These are phyloP conservation scores for Benincasa hispida DNA, from an alignment of 306 rosid genomes.

Conservation along the genomic window DNA sequence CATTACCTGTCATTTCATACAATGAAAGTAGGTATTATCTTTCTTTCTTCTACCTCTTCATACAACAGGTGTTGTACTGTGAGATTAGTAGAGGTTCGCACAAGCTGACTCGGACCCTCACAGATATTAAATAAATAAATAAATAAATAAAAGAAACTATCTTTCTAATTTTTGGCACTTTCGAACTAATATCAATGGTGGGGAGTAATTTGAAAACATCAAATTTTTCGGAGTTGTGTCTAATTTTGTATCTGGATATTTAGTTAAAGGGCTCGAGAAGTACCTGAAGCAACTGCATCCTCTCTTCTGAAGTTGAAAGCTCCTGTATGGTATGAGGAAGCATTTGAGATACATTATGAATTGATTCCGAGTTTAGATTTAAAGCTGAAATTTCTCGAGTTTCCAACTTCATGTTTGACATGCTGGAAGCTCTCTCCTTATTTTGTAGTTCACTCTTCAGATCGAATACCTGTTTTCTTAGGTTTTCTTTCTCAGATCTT, in stretches of 20 bases:
- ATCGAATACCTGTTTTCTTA: constrained; percentile 44
- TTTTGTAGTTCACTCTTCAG: constrained; percentile 50
- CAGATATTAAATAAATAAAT: no score
- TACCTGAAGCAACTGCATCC: constrained; percentile 36
- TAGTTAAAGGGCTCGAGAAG: not conserved
- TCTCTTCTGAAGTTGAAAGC: constrained; percentile 20
- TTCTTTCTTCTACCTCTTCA: not conserved
- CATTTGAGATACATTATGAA: constrained; percentile 14
- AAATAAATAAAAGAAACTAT: no score
- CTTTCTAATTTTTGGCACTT: not conserved
- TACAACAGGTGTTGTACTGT: no score
- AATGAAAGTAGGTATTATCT: not conserved
- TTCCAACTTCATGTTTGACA: constrained; percentile 40
- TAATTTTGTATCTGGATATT: not conserved
- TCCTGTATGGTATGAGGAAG: constrained; percentile 12
- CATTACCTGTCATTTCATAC: not conserved
- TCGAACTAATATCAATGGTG: not conserved
- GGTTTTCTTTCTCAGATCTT: constrained; percentile 42
- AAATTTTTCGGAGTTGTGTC: not conserved
- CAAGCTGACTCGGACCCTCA: no score
- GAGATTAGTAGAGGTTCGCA: no score
- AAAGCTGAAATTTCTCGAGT: constrained; percentile 27
- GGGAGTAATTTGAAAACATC: not conserved
- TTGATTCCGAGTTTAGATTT: constrained; percentile 15
- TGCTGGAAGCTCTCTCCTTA: constrained; percentile 31